Percentiles rank a stretch among this genome's conserved stretches.
These are phyloP conservation scores for Geotrichum klebahnii DNA, from an alignment of 1,139 yeast genomes.

Conservation along the genomic window DNA sequence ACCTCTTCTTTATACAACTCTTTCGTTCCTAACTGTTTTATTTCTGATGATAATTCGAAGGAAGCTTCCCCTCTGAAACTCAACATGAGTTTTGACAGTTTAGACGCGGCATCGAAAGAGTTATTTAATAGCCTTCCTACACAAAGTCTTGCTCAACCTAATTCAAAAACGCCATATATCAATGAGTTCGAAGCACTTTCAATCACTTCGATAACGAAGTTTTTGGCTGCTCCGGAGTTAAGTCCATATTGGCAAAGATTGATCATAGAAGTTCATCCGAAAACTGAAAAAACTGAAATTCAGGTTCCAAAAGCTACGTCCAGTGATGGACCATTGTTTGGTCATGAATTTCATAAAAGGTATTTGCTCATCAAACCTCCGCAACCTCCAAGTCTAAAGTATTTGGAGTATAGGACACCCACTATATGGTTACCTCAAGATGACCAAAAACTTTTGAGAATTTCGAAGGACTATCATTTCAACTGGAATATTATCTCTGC, in stretches of 20 bases:
- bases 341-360: constrained; percentile 28
- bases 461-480: constrained; percentile 81
- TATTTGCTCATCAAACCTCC: constrained; percentile 53
- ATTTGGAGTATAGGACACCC: constrained; percentile 77
- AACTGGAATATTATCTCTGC: constrained; percentile 92
- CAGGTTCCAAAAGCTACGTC: not conserved
- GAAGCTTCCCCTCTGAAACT: constrained; percentile 51
- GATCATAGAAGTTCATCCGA: constrained; percentile 29
- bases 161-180: constrained; percentile 31
- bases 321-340: constrained; percentile 24
- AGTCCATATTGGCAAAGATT: constrained; percentile 37
- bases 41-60: constrained; percentile 1
- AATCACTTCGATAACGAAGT: constrained; percentile 36
- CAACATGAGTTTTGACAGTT: constrained; percentile 48
- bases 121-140: constrained; percentile 30
- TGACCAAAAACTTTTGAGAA: constrained; percentile 71
- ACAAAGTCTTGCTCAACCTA: constrained; percentile 27
- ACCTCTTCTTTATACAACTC: not conserved
- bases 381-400: constrained; percentile 75
- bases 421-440: constrained; percentile 96
- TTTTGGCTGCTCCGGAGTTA: constrained; percentile 35
- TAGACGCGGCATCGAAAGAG: constrained; percentile 43
- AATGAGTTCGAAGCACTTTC: constrained; percentile 35
- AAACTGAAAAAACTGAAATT: not conserved
- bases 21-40: constrained; percentile 4